These are phyloP conservation scores for Tripterygium wilfordii DNA, from an alignment of 177 flowering plant genomes.

Conservation along the genomic window DNA sequence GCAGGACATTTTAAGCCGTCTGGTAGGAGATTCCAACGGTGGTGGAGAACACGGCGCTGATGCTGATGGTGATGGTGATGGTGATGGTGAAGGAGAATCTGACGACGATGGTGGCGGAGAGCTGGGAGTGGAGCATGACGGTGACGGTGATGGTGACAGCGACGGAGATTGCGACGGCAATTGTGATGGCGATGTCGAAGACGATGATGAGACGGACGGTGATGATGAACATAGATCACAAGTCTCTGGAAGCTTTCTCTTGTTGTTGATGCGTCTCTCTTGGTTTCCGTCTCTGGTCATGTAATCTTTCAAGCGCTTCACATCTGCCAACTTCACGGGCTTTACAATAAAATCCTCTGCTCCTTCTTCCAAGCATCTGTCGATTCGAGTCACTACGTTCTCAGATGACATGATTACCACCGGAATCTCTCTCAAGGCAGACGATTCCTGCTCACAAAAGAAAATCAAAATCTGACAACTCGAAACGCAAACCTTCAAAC, in stretches of 20 bases:
- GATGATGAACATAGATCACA: slow-evolving; percentile 17
- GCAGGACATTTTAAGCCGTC: slow-evolving; percentile 32
- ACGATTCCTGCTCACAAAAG: slow-evolving; percentile 43
- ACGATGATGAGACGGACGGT: slow-evolving; percentile 20
- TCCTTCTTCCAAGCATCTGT: slow-evolving; percentile 81
- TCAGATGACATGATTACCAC: slow-evolving; percentile 87
- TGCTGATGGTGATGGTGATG: too few species aligned
- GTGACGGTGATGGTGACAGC: slow-evolving; percentile 4
- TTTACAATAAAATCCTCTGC: slow-evolving; percentile 73
- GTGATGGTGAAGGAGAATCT: too few species aligned
- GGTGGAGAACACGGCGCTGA: too few species aligned
- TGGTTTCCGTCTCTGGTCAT: slow-evolving; percentile 19
- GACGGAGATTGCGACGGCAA: slow-evolving; percentile 14
- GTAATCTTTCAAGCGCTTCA: slow-evolving; percentile 44
- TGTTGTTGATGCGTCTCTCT: slow-evolving; percentile 19
- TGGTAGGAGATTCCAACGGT: slow-evolving; percentile 41
- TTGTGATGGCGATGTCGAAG: slow-evolving; percentile 22
- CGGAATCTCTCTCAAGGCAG: slow-evolving; percentile 46
- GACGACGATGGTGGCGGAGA: slow-evolving; percentile 26
- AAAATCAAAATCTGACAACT: too few species aligned
- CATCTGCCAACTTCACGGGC: slow-evolving; percentile 69
- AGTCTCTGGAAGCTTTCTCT: slow-evolving; percentile 45
- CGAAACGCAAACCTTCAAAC: too few species aligned
- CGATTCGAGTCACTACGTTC: slow-evolving; percentile 52
- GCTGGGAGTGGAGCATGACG: slow-evolving; percentile 23